Base-by-base conservation (phyloP, 108 stramenopile genomes). In the Nitzschia putrida region DNA sequence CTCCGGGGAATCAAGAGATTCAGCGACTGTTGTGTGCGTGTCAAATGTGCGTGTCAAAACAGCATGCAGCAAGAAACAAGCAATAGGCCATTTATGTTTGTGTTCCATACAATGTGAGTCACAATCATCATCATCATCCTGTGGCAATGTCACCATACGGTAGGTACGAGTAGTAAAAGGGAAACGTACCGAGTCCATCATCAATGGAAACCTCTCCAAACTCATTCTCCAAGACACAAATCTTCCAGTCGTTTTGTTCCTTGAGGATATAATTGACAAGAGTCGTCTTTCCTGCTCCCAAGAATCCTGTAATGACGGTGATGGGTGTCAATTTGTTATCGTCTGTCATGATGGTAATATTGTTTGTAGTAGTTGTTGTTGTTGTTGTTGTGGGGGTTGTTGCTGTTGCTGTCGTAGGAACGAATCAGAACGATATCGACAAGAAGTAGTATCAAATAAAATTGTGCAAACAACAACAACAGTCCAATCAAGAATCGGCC, bases 221-320 rank as follows among this genome's bases (percentile, higher is more conserved):
- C 77, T 99, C 99, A 80, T 99, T 99, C 73, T 99, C 99, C 66
- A 99, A 71, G n/a, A 99, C 97, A 45, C 93, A 95, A 68, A 98
- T 92, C 77, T 92, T 95, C 94, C 94, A 96, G 37, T 92, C 54
- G 49, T 86, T 90, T 71, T 98, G 98, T 70, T 99, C 98, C 80
- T 95, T 96, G 41, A 99, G 82, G 61, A 99, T 97, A 81, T 97
- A 96, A 80, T 98, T 98, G 50, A 99, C 94, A 8, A 99, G 85
- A 6, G 99, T 99, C 8, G 99, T 99, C 82, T 99, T 99, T 8
- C 99, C 99, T 0, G 96, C 96, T 18, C 94, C 94, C 11, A 95
- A 74, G 78, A 95, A 96, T 49, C 95, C 95, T 12, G 95, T 96
- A 61, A 96, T 88, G 57, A 96, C 95, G 0, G 95, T 93, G 60